Evolutionary conservation across 2,329 filamentous ascomycete genomes (phyloP).

Genomic region (Talaromyces sp.): DNA sequence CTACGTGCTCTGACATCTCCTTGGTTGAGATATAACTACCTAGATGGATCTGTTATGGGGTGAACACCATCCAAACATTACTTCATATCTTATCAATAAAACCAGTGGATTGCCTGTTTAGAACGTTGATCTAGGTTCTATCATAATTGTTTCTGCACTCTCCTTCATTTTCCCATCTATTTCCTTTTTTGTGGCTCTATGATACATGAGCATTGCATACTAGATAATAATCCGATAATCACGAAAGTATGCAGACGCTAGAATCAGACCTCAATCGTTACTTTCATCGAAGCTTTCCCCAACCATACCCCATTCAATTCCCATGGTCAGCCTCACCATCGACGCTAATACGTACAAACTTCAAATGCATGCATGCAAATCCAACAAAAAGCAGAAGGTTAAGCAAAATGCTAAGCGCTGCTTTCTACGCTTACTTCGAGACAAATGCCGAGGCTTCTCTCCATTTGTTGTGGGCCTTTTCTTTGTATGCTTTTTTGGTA

Average conservation of each 20-base stretch:
- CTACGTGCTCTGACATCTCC: not conserved
- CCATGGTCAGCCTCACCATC: not conserved
- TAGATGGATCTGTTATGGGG: not conserved
- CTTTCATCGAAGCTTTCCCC: not conserved
- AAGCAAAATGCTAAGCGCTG: not conserved
- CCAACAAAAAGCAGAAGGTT: not conserved
- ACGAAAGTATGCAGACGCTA: not conserved
- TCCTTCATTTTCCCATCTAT: not conserved
- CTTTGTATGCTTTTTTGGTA: slow-evolving; percentile 49
- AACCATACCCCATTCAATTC: not conserved
- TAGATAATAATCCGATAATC: not conserved
- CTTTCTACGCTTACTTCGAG: slow-evolving; percentile 2
- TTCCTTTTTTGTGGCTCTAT: slow-evolving; percentile 5
- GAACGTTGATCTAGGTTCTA: not conserved
- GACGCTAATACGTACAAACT: slow-evolving; percentile 1
- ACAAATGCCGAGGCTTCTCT: slow-evolving; percentile 38
- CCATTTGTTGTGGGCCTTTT: slow-evolving; percentile 42
- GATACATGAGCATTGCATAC: slow-evolving; percentile 6
- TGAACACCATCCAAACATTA: not conserved
- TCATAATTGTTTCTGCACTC: not conserved
- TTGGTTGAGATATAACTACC: too few species aligned
- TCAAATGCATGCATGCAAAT: slow-evolving; percentile 3
- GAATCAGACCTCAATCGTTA: not conserved
- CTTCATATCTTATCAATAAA: not conserved
- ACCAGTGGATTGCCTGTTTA: slow-evolving; percentile 18